Base-by-base conservation (phyloP, 2,329 filamentous ascomycete genomes). In the Fusarium sp. region DNA sequence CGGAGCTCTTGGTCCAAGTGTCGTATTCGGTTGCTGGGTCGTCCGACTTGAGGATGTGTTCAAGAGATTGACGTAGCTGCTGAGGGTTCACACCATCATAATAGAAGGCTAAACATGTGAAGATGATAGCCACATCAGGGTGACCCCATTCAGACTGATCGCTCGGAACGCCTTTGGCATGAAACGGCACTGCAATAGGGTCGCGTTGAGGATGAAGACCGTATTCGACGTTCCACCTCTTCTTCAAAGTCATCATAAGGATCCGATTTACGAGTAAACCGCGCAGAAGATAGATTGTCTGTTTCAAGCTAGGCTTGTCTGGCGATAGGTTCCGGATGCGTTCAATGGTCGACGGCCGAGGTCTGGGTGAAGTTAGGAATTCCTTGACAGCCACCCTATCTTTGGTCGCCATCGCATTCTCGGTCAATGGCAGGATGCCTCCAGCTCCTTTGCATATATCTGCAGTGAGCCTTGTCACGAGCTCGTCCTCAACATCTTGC, bases 31-130 rank as follows among this genome's bases (percentile, higher is more conserved):
- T 76, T 0, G 83, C 80, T 0, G 88, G 86, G 31, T 90, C 85
- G 39, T 90, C 86, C 81, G 71, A 72, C 21, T 73, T 85, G 1
- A 86, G 70, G 0, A 91, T 76, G 13, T 83, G 80, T 41, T 86
- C 78, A 0, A 91, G 75, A 0, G 79, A 79, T 35, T 85, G 79
- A 3, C 78, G 79, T 0, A 89, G 78, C 52, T 91, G 87, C 0
- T 73, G 52, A 3, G 79, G 60, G 4, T 58, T 82, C 0, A 91
- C 74, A 0, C 90, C 89, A 2, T 80, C 75, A 48, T 92, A 90
- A 69, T 93, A 93, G 69, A 90, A 92, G 0, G 85, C 83, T 0
- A 94, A 76, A 13, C 86, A 89, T 0, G 90, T 93, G 6, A 93
- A 80, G 0, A 88, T 45, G 9, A 93, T 90, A 0, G 87, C 83